Percentiles rank a stretch among this genome's conserved stretches.
Conservation (phyloP, 1,284 basidiomycete species). For the Volvariella surrecta region DNA sequence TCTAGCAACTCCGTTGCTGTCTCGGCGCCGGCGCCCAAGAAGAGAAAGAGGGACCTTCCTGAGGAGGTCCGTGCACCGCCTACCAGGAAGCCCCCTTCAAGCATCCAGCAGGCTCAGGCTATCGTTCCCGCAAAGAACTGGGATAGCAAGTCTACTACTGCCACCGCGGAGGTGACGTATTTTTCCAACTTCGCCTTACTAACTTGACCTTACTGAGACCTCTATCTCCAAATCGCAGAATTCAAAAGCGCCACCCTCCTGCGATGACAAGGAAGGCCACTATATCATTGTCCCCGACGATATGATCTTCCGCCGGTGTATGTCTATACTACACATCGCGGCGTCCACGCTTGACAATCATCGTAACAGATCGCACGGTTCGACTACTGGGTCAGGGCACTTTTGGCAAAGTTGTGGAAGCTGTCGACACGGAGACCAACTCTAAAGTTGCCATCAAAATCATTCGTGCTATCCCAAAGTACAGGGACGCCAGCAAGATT, state of each 20-base stretch:
- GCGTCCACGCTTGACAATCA: slow-evolving; percentile 6
- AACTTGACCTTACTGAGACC: slow-evolving; percentile 13
- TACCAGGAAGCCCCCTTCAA: slow-evolving; percentile 47
- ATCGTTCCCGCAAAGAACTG: slow-evolving; percentile 47
- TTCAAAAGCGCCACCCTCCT: slow-evolving; percentile 54
- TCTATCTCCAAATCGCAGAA: slow-evolving; percentile 25
- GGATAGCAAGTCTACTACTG: slow-evolving; percentile 51
- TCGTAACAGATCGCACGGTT: slow-evolving; percentile 73
- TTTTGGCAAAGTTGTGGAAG: slow-evolving; percentile 98
- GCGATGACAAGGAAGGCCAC: slow-evolving; percentile 93
- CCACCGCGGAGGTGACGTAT: slow-evolving; percentile 47
- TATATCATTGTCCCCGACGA: slow-evolving; percentile 90
- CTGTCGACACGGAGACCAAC: slow-evolving; percentile 73
- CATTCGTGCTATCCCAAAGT: slow-evolving; percentile 93
- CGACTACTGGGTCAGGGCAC: slow-evolving; percentile 93
- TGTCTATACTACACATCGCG: slow-evolving; percentile 19
- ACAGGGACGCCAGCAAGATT: slow-evolving; percentile 97
- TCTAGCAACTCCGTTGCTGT: slow-evolving; percentile 54
- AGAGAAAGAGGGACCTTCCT: slow-evolving; percentile 63
- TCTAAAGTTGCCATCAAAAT: slow-evolving; percentile 96
- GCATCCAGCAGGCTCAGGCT: slow-evolving; percentile 37
- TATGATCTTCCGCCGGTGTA: slow-evolving; percentile 78
- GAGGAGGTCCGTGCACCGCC: slow-evolving; percentile 59
- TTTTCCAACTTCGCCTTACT: slow-evolving; percentile 23
- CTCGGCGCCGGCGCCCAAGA: slow-evolving; percentile 62